phyloP scores from a whole-genome alignment of 257 asterid species.

The Przewalskia tangutica region DNA sequence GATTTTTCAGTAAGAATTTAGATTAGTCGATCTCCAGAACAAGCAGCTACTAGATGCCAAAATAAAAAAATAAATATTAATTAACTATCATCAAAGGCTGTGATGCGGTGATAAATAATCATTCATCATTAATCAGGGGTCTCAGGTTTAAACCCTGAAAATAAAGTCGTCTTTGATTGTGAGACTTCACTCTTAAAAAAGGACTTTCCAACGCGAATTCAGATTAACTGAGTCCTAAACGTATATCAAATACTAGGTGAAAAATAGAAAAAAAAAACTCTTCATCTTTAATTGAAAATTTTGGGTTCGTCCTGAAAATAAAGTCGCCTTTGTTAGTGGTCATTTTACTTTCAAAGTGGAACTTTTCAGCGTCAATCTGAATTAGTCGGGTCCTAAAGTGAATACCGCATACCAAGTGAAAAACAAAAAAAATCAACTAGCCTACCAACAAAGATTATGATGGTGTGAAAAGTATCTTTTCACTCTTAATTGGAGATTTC shows the following conservation, averaged over 20 bases:
- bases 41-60: no score
- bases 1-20: no score
- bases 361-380: neutral
- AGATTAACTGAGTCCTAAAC: neutral
- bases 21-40: no score
- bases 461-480: neutral
- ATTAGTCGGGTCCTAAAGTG: neutral
- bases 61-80: no score
- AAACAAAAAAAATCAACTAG: neutral
- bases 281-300: neutral
- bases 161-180: neutral
- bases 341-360: neutral
- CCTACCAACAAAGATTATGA: neutral
- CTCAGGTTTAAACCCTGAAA: neutral
- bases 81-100: no score
- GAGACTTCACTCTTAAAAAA: neutral
- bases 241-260: neutral
- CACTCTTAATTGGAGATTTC: neutral
- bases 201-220: neutral
- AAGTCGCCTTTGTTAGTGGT: neutral
- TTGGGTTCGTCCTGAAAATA: neutral
- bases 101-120: no score
- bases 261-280: neutral
- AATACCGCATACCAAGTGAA: neutral
- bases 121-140: neutral